phyloP scores from a whole-genome alignment of 2,329 filamentous ascomycete genomes.

The Bipolaris cookei region DNA sequence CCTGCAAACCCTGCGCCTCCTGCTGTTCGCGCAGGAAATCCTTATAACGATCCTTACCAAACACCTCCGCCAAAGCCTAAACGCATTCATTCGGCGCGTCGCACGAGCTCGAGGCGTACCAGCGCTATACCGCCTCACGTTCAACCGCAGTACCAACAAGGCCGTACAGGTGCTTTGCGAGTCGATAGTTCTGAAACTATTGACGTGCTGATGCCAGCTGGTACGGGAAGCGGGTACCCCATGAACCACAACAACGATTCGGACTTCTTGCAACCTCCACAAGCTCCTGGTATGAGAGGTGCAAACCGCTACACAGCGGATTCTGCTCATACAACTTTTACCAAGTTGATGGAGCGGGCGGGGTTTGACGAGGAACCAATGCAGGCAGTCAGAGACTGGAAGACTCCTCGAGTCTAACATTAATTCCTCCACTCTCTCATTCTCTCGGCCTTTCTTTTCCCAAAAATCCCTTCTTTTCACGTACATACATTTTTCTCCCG shows the following conservation, averaged over 20 bases:
- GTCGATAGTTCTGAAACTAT: conserved; percentile 53
- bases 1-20: conserved; percentile 31
- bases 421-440: not conserved
- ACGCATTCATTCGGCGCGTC: conserved; percentile 26
- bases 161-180: conserved; percentile 17
- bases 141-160: conserved; percentile 10
- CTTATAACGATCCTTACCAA: conserved; percentile 41
- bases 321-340: conserved; percentile 48
- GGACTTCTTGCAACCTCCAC: conserved; percentile 42
- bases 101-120: conserved; percentile 23
- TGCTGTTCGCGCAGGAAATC: conserved; percentile 36
- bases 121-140: conserved; percentile 9
- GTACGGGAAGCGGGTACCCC: not conserved
- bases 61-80: conserved; percentile 39
- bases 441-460: not conserved
- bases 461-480: not conserved
- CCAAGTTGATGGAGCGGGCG: conserved; percentile 52
- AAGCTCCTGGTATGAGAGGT: conserved; percentile 37
- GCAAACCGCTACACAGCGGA: conserved; percentile 43
- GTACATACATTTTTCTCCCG: not conserved
- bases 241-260: conserved; percentile 28
- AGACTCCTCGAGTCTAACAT: conserved; percentile 18
- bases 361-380: conserved; percentile 46
- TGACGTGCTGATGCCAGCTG: conserved; percentile 49
- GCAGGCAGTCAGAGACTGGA: conserved; percentile 38